Conservation (phyloP, 2,329 filamentous ascomycete genomes). For the Botrytis hyacinthi region DNA sequence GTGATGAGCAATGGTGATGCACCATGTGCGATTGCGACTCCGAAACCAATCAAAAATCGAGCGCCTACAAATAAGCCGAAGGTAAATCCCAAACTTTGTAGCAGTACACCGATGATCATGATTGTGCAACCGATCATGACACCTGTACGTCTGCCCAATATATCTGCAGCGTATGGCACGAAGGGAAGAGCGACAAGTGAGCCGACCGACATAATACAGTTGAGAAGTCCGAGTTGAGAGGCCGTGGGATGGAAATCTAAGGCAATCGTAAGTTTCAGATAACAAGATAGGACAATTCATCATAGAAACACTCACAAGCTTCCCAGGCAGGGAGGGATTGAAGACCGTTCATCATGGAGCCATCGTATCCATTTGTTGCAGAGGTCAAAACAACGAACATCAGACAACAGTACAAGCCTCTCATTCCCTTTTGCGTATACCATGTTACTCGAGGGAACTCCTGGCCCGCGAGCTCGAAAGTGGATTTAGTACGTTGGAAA, state of each 20-base stretch:
- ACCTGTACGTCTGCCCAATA: slow-evolving; percentile 46
- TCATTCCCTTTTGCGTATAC: slow-evolving; percentile 54
- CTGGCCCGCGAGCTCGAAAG: slow-evolving; percentile 36
- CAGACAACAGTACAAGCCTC: slow-evolving; percentile 53
- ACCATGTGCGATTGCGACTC: slow-evolving; percentile 36
- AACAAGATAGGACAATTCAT: slow-evolving; percentile 37
- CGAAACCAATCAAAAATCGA: slow-evolving; percentile 42
- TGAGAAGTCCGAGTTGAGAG: slow-evolving; percentile 45
- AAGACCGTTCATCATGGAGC: slow-evolving; percentile 48
- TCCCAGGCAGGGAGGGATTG: slow-evolving; percentile 48
- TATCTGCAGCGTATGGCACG: slow-evolving; percentile 49
- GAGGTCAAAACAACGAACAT: slow-evolving; percentile 42
- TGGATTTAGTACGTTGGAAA: slow-evolving; percentile 29
- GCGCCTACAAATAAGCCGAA: slow-evolving; percentile 46
- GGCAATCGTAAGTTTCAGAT: slow-evolving; percentile 42
- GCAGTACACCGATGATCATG: slow-evolving; percentile 46
- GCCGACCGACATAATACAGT: slow-evolving; percentile 50
- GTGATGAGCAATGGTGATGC: slow-evolving; percentile 41
- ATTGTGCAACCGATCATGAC: slow-evolving; percentile 48
- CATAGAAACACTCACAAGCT: slow-evolving; percentile 47
- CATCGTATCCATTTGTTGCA: slow-evolving; percentile 48
- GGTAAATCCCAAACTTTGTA: slow-evolving; percentile 43
- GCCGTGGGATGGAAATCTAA: slow-evolving; percentile 39
- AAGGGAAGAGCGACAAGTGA: slow-evolving; percentile 48
- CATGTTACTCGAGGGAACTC: slow-evolving; percentile 45